Conservation (phyloP, 306 rosid genomes). For the Prinsepia uniflora region DNA sequence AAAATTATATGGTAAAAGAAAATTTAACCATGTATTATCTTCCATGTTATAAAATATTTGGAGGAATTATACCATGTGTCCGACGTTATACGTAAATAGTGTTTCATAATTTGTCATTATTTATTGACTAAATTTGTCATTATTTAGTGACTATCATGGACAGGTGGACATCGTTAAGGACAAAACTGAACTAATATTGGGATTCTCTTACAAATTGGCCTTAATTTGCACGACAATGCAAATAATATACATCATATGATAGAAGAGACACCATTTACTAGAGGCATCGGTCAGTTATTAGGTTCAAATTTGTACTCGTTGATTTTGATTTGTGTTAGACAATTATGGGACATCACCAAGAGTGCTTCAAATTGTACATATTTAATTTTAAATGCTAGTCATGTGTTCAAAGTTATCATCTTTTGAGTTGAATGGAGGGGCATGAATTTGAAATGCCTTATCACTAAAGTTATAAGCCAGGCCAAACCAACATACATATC, state of each 20-base stretch:
- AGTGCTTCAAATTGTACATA: not conserved
- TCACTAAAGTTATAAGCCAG: slow-evolving; percentile 17
- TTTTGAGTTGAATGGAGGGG: not conserved
- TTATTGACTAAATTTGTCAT: no score
- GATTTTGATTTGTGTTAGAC: not conserved
- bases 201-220: not conserved
- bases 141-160: no score
- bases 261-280: not conserved
- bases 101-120: no score
- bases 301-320: not conserved
- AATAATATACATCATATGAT: not conserved
- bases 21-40: no score
- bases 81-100: no score
- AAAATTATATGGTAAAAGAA: no score
- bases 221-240: not conserved
- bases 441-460: slow-evolving; percentile 26
- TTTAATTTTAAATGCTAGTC: not conserved
- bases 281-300: not conserved
- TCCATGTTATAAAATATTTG: no score
- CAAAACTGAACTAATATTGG: not conserved
- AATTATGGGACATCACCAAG: not conserved
- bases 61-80: no score
- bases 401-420: not conserved
- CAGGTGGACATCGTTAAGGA: not conserved
- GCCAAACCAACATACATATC: slow-evolving; percentile 15